These are phyloP conservation scores for Nephelium lappaceum DNA, from an alignment of 345 rosid species.

Conservation along the genomic window DNA sequence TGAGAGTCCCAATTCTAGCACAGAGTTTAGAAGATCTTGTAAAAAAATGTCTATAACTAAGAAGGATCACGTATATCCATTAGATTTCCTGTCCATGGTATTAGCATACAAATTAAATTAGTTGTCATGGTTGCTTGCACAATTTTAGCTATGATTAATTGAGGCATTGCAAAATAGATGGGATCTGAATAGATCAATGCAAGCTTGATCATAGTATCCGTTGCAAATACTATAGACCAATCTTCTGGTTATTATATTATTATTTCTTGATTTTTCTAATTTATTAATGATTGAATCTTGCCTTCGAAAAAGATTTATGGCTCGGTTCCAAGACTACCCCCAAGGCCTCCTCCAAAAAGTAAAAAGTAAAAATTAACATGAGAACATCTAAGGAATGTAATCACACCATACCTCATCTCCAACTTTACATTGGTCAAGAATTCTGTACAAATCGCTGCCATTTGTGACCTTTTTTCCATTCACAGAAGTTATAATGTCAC, in stretches of 20 bases:
- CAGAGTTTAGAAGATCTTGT: background rate
- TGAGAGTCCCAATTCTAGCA: background rate
- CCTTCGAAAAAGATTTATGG: background rate
- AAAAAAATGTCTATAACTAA: no score
- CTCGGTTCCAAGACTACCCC: background rate
- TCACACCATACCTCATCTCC: constrained; percentile 65
- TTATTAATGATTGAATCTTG: background rate
- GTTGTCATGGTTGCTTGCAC: background rate
- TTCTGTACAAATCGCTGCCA: constrained; percentile 89
- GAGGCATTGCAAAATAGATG: background rate
- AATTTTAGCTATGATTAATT: background rate
- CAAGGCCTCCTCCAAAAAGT: background rate
- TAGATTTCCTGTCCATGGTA: background rate
- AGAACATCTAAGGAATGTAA: background rate
- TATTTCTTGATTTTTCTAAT: background rate
- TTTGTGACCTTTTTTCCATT: constrained; percentile 73
- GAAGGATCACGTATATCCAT: background rate
- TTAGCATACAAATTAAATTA: background rate
- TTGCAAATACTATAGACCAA: background rate
- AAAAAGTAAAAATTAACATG: background rate
- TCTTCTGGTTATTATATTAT: background rate
- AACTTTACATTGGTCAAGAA: constrained; percentile 91
- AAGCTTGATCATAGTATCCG: background rate
- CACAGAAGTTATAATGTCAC: constrained; percentile 90
- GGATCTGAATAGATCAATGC: background rate